Base-by-base conservation (phyloP, 164 flowering plant species). In the Buxus sempervirens region DNA sequence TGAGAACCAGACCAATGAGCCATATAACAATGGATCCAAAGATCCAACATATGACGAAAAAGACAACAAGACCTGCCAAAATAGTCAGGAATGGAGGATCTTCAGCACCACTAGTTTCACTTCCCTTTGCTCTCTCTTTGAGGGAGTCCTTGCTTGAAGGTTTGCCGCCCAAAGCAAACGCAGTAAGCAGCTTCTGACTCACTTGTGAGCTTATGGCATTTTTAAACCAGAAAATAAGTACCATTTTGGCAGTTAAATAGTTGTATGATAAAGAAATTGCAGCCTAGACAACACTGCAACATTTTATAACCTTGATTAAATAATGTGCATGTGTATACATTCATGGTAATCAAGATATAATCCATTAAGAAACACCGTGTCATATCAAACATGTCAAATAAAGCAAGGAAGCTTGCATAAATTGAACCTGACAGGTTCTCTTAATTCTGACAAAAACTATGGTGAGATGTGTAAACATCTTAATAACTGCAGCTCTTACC, bases 61-160 rank as follows among this genome's bases (percentile, higher is more conserved):
- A 51, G 25, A 70, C 70, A 20, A 56, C 42, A 55, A 74, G 27
- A 70, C 73, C 77, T 24, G 77, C 77, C 73, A 74, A 62, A 26
- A 74, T 74, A 23, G 77, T 74, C 36, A 74, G 77, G 14, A 74
- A 19, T 14, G 73, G 77, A 69, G 77, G 77, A 20, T 73, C 77
- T 60, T 74, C 56, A 45, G 51, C 23, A 5, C 9, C 77, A 64
- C 32, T 27, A 36, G 26, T n/a, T 22, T 57, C 63, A 45, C 3
- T 48, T 23, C 57, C 73, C 18, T 53, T 69, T 18, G 26, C n/a
- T 58, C 69, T 53, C 26, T 45, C 63, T 22, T 54, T 42, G 18
- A 41, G 57, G 9, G 49, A 28, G 21, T 69, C 77, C 20, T 53
- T 26, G 5, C 54, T 42, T 14, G 62, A 53, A 51, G 73, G 62